Base-by-base conservation (phyloP, 345 rosid species). In the Hibiscus tridactylites region DNA sequence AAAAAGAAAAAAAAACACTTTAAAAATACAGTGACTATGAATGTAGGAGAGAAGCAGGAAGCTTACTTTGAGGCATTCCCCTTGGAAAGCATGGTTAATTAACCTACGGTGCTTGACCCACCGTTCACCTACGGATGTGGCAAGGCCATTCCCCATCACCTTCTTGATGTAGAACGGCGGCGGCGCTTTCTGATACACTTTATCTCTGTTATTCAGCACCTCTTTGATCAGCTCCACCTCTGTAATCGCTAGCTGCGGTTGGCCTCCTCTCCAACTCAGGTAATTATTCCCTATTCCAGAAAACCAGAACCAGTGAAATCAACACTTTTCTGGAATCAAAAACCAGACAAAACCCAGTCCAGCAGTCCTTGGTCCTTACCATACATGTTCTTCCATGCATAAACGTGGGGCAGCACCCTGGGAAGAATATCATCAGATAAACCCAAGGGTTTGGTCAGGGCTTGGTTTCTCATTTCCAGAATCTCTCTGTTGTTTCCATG, bases 61-160 rank as follows among this genome's bases (percentile, higher is more conserved):
- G 26, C 26, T 62, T 56, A 81, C 85, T 59, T 73, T 80, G 62
- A 87, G 76, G 79, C 75, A 44, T 37, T 87, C 82, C 11, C 80
- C 77, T 69, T 83, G 85, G 72, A 87, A 87, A 61, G 82, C 83
- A n/a, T 75, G 72, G 71, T 78, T 83, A 26, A 86, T 79, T 19
- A 84, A 71, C 71, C 78, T 84, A 13, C 83, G 83, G 35, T 70
- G 72, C 64, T 72, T 84, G 1, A 3, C 29, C 85, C 90, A 87
- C 76, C 77, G 81, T 56, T 79, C 75, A 9, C 85, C 83, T 49
- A 19, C 37, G 0, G 85, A 35, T 2, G 74, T 33, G 10, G 71
- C 79, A 1, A 81, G 80, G 3, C 87, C 88, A 54, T 85, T 77
- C 0, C 90, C 87, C 31, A 78, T 24, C 12, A 87, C 71, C 70